These are phyloP conservation scores for Boechera divaricarpa DNA, from an alignment of 345 rosid species.

Conservation along the genomic window DNA sequence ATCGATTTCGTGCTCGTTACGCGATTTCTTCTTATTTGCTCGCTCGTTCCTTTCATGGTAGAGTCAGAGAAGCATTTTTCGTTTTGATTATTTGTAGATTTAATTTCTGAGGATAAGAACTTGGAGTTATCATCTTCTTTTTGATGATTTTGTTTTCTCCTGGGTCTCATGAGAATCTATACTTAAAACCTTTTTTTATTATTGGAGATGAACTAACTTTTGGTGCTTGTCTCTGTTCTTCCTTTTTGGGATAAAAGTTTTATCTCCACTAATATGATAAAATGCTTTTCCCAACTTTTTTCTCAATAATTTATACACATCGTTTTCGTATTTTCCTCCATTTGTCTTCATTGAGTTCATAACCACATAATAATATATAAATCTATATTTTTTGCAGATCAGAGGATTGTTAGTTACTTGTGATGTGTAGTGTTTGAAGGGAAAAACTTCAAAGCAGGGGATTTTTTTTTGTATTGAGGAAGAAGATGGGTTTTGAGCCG, in stretches of 20 bases:
- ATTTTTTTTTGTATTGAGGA: neutral
- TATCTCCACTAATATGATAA: slow-evolving; percentile 20
- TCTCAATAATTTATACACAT: slow-evolving; percentile 19
- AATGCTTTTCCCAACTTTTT: slow-evolving; percentile 1
- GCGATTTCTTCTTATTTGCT: neutral
- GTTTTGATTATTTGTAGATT: neutral
- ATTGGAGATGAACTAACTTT: slow-evolving; percentile 11
- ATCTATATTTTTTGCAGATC: neutral
- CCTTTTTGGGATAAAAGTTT: slow-evolving; percentile 25
- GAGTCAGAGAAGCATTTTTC: no score
- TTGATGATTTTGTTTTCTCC: neutral
- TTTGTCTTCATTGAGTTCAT: neutral
- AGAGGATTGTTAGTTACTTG: slow-evolving; percentile 30
- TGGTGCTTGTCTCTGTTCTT: slow-evolving; percentile 35
- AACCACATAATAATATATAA: neutral
- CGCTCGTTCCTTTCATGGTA: neutral
- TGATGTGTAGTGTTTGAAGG: slow-evolving; percentile 31
- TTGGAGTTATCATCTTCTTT: neutral
- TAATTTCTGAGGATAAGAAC: neutral
- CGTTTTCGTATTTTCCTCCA: slow-evolving; percentile 1
- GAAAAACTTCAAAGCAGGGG: slow-evolving; percentile 7
- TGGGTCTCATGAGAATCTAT: slow-evolving; percentile 21
- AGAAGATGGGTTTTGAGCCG: slow-evolving; percentile 66
- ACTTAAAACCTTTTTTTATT: neutral
- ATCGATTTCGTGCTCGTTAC: slow-evolving; percentile 24